Evolutionary conservation across 2,329 filamentous ascomycete genomes (phyloP), one percentile per base, ranked within the genome.

Genomic region (Aureobasidium sp.): DNA sequence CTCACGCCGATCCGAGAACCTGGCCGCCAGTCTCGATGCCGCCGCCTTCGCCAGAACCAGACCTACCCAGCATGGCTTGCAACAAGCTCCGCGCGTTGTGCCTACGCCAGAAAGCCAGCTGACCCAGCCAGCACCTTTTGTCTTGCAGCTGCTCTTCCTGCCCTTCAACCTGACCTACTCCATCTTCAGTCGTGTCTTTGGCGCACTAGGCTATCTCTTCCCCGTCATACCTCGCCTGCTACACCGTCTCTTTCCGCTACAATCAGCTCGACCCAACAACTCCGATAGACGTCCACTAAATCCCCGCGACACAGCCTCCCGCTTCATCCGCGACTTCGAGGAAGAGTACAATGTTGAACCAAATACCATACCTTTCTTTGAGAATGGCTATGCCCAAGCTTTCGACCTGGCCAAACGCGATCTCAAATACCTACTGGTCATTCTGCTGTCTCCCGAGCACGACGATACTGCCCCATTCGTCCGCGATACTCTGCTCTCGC

Each of bases 271-370:
- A 25, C 83, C 83, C 13, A 78, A 82, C 63, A 86, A 85, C 66
- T 86, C 86, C 1, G 69, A 69, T 37, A 83, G 93, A 37, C 83
- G 90, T 66, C 84, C 90, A 67, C 77, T 97, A 48, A 88, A 88
- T 70, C 91, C 93, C 1, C 85, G 89, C 62, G 94, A 99, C 70
- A 93, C 91, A 0, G 91, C 93, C 0, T 87, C 89, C 30, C 82
- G 94, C 36, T 96, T 97, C 73, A 89, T 90, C 69, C 85, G 93
- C 9, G 92, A 97, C 68, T 96, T 99, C 67, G 91, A 96, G 69
- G 94, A 99, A 75, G 90, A 96, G 69, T 94, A 97, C 70, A 91
- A 91, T 0, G 67, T 72, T 21, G 67, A 68, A 50, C 76, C 80
- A 21, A 83, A 86, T 53, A 79, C 79, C 5, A 76, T 97, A 5